phyloP scores from a whole-genome alignment of 1,284 basidiomycete genomes.

The Apiotrichum laibachii region DNA sequence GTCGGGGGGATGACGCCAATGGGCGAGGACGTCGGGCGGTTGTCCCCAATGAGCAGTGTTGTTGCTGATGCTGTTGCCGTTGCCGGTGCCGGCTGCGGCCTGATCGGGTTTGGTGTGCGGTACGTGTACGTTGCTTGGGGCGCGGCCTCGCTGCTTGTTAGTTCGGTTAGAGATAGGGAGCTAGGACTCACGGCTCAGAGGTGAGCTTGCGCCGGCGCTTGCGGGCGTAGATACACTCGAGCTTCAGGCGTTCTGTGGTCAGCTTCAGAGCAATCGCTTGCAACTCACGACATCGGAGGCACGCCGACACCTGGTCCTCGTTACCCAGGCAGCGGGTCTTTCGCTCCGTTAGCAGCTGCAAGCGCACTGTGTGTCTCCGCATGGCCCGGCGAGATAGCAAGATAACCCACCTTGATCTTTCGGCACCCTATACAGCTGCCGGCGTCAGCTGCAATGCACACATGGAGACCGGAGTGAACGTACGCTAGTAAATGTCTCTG shows the following conservation, averaged over 20 bases:
- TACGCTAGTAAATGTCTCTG: constrained; percentile 6
- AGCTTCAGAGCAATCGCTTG: background rate
- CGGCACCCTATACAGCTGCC: constrained; percentile 4
- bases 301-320: constrained; percentile 8
- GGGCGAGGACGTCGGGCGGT: too few relatives aligned
- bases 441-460: background rate
- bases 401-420: background rate
- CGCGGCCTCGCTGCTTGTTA: background rate
- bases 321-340: constrained; percentile 9
- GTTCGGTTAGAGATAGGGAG: background rate
- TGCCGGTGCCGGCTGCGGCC: background rate
- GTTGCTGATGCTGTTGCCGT: background rate
- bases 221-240: constrained; percentile 5
- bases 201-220: constrained; percentile 1
- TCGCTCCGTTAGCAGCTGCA: too few relatives aligned
- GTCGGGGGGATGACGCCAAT: background rate
- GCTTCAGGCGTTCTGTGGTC: constrained; percentile 7
- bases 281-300: constrained; percentile 8
- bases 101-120: constrained; percentile 1
- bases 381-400: too few relatives aligned
- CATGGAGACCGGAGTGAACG: background rate
- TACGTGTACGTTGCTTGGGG: background rate
- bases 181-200: background rate
- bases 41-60: background rate
- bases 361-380: too few relatives aligned